Conservation (phyloP, 345 rosid genomes). For the Psidium guajava region DNA sequence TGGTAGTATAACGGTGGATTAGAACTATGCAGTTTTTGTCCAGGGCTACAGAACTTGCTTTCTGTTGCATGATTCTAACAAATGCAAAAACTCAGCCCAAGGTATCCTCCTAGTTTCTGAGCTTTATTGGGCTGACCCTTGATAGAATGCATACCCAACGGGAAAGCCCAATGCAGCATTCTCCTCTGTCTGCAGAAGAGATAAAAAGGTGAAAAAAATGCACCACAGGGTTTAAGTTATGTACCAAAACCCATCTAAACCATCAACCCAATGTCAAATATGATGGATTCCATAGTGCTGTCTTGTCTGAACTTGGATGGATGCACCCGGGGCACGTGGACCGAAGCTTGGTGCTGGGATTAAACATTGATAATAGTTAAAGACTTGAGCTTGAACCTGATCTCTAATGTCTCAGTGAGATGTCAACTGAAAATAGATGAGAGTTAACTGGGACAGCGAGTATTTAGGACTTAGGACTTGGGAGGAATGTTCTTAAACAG, state of each 20-base stretch:
- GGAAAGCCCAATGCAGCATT: neutral
- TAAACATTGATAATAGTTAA: neutral
- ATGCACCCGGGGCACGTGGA: neutral
- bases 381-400: neutral
- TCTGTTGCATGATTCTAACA: neutral
- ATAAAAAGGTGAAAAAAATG: neutral
- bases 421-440: neutral
- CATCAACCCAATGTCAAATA: neutral
- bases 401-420: neutral
- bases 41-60: neutral
- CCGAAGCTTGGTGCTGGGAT: neutral
- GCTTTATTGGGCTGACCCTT: neutral
- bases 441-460: neutral
- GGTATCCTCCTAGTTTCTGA: neutral
- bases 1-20: neutral
- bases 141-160: neutral
- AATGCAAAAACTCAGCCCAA: neutral
- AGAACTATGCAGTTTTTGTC: neutral
- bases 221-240: neutral
- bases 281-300: neutral
- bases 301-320: neutral
- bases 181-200: neutral
- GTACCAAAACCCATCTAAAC: neutral
- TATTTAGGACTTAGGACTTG: neutral
- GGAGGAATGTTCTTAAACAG: neutral